A percentile compares a stretch with the other conserved stretches of the same genome.
Evolutionary conservation across 2,329 filamentous ascomycete species (phyloP).

Genomic region (Trichoderma koningiopsis): DNA sequence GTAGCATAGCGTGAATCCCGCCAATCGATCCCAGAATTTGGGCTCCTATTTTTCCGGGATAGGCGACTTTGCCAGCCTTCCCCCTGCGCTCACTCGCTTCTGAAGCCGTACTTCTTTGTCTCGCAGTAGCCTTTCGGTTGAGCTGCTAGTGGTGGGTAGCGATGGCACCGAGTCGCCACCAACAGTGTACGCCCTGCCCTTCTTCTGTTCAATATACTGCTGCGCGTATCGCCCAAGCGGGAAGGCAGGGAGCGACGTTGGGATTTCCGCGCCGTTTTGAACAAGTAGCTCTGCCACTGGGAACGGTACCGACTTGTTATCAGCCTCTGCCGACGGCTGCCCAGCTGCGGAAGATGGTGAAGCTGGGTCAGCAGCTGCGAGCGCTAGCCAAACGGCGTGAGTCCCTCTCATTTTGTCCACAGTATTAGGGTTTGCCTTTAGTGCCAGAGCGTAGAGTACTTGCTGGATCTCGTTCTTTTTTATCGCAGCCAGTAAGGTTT

Average conservation of each 20-base stretch:
- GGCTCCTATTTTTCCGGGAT: conserved; percentile 63
- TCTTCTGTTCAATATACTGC: conserved; percentile 81
- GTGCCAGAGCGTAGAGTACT: conserved; percentile 85
- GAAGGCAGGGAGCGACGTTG: conserved; percentile 73
- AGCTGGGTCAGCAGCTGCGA: conserved; percentile 90
- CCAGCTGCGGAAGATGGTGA: conserved; percentile 61
- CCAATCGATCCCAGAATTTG: conserved; percentile 44
- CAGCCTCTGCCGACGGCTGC: conserved; percentile 44
- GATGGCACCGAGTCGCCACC: conserved; percentile 63
- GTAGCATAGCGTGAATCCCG: conserved; percentile 43
- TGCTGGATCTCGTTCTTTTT: conserved; percentile 96
- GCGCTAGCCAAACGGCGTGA: conserved; percentile 84
- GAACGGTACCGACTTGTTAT: conserved; percentile 68
- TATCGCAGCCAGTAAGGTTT: conserved; percentile 86
- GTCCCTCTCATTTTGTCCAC: conserved; percentile 84
- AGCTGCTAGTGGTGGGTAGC: conserved; percentile 52
- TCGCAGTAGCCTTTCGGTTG: conserved; percentile 54
- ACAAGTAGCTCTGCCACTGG: conserved; percentile 87
- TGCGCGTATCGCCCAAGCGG: conserved; percentile 80
- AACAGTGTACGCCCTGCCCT: conserved; percentile 49
- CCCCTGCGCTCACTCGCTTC: conserved; percentile 78
- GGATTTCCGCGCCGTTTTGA: conserved; percentile 92
- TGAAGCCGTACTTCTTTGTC: conserved; percentile 71
- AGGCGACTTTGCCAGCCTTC: conserved; percentile 66
- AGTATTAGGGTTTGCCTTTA: conserved; percentile 84